Evolutionary conservation across 2,329 filamentous ascomycete genomes (phyloP).

Genomic region (Coniochaeta hoffmannii): DNA sequence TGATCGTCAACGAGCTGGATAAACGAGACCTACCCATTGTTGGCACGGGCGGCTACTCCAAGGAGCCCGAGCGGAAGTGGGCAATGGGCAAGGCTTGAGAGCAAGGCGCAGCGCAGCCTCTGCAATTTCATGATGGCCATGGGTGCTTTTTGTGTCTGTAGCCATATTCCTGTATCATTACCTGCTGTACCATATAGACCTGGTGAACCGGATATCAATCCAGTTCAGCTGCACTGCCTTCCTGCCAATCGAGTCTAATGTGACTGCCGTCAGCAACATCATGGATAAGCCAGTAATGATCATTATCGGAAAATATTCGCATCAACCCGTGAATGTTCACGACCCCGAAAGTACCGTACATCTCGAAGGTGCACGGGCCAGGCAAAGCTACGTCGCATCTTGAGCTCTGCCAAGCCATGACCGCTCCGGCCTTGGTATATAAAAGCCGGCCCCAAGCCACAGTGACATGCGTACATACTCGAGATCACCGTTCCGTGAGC

Average conservation of each 20-base stretch:
- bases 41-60: slow-evolving; percentile 20
- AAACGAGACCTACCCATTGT: slow-evolving; percentile 24
- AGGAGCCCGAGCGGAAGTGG: slow-evolving; percentile 21
- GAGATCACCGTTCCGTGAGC: neutral
- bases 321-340: neutral
- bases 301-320: neutral
- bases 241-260: neutral
- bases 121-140: neutral
- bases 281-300: neutral
- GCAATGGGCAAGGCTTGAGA: slow-evolving; percentile 11
- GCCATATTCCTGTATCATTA: neutral
- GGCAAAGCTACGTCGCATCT: neutral
- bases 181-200: neutral
- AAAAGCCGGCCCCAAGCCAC: neutral
- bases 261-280: neutral
- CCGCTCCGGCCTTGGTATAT: neutral
- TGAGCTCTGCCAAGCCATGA: neutral
- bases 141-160: neutral
- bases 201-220: neutral
- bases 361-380: neutral
- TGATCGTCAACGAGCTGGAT: slow-evolving; percentile 25
- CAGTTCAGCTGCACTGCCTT: neutral
- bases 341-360: neutral
- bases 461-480: neutral
- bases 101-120: neutral